Evolutionary conservation across 148 eudicot genomes (phyloP).

Genomic region (Nepenthes gracilis): DNA sequence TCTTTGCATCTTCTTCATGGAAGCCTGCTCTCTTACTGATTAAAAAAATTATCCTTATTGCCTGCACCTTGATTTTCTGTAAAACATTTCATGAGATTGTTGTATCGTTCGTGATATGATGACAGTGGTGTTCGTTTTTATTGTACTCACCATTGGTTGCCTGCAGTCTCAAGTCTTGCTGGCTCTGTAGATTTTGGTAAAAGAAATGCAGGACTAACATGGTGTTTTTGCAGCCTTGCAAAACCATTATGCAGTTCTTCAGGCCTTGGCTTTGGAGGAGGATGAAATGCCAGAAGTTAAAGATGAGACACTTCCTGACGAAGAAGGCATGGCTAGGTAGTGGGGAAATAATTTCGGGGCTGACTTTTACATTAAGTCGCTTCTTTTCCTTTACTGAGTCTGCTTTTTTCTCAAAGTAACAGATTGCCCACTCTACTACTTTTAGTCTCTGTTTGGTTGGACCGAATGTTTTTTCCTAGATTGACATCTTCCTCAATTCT

Average conservation of each 20-base stretch:
- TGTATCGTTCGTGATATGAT: not conserved
- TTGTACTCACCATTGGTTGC: not conserved
- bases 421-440: not conserved
- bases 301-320: slow-evolving; percentile 95
- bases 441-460: not conserved
- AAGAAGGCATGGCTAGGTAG: slow-evolving; percentile 87
- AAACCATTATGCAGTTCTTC: slow-evolving; percentile 85
- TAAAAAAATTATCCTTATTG: too few relatives aligned
- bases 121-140: not conserved
- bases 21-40: too few relatives aligned
- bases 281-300: slow-evolving; percentile 82
- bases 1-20: too few relatives aligned
- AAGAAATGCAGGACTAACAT: not conserved
- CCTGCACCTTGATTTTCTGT: not conserved
- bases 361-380: not conserved
- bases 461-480: too few relatives aligned
- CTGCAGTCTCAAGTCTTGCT: not conserved
- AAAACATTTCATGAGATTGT: not conserved
- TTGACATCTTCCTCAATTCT: too few relatives aligned
- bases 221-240: slow-evolving; percentile 67
- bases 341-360: not conserved
- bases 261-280: slow-evolving; percentile 93
- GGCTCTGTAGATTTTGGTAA: not conserved
- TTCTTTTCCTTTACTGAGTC: too few relatives aligned
- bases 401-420: too few relatives aligned